phyloP scores from a whole-genome alignment of 495 filamentous ascomycete genomes.

The Staphylotrichum tortipilum region DNA sequence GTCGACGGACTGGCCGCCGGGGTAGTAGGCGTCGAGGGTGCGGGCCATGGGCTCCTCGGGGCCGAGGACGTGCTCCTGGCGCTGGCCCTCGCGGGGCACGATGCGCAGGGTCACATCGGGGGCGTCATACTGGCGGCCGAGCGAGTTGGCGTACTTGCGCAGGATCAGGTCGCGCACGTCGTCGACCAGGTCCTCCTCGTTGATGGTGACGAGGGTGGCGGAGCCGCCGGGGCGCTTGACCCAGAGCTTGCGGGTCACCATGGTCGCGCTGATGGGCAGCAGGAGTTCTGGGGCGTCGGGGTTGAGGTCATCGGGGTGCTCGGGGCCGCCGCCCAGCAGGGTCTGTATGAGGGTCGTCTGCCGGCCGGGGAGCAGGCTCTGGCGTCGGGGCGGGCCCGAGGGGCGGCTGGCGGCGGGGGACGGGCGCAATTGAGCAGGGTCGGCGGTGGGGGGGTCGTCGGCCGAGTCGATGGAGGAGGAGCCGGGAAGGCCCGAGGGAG shows the following conservation, averaged over 20 bases:
- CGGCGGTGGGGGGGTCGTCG: too few species aligned
- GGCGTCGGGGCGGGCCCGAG: conserved; percentile 27
- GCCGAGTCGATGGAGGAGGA: too few species aligned
- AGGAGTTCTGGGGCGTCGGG: conserved; percentile 23
- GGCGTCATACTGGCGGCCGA: conserved; percentile 80
- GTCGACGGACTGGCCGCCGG: conserved; percentile 79
- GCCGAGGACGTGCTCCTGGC: conserved; percentile 63
- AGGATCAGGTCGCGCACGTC: conserved; percentile 90
- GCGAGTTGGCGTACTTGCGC: conserved; percentile 84
- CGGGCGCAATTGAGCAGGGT: conserved; percentile 11
- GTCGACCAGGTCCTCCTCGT: conserved; percentile 86
- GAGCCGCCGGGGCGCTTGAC: conserved; percentile 79
- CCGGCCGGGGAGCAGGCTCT: conserved; percentile 41
- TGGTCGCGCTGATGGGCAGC: conserved; percentile 37
- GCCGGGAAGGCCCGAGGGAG: background rate
- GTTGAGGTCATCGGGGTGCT: conserved; percentile 26
- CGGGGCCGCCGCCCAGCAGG: conserved; percentile 33
- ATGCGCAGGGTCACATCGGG: conserved; percentile 82
- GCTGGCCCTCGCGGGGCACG: conserved; percentile 75
- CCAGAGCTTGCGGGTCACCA: conserved; percentile 82
- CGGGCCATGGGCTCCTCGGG: conserved; percentile 79
- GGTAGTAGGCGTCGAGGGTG: conserved; percentile 76
- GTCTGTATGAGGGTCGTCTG: conserved; percentile 41
- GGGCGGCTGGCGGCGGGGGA: conserved; percentile 20
- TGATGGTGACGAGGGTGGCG: conserved; percentile 75